Percentiles rank a stretch among this genome's conserved stretches.
Evolutionary conservation across 75 land plant genomes (phyloP).

Genomic region (Chamaecyparis obtusa): DNA sequence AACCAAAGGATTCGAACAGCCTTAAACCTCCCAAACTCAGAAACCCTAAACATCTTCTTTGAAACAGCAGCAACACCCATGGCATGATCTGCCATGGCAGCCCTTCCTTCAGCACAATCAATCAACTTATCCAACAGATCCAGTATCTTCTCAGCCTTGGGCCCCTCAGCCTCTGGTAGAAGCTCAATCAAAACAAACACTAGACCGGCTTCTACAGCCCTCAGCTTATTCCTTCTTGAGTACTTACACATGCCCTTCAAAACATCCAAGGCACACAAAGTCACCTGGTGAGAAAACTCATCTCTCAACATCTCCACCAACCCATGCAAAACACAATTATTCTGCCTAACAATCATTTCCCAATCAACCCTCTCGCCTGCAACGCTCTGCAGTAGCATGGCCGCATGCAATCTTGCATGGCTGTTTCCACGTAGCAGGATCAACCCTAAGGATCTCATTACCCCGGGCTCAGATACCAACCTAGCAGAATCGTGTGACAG

Average conservation of each 20-base stretch:
- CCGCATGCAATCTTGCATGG: slow-evolving; percentile 30
- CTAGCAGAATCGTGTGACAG: slow-evolving; percentile 13
- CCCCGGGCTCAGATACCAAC: slow-evolving; percentile 10
- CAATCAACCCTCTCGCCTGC: slow-evolving; percentile 3
- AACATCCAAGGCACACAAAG: slow-evolving; percentile 28
- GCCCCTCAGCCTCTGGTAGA: slow-evolving; percentile 37
- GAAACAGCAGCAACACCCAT: slow-evolving; percentile 29
- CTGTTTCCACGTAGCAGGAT: slow-evolving; percentile 31
- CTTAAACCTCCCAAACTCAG: slow-evolving; percentile 29
- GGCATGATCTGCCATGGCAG: slow-evolving; percentile 36
- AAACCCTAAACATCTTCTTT: slow-evolving; percentile 39
- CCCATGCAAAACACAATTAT: slow-evolving; percentile 28
- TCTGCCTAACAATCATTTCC: slow-evolving; percentile 16
- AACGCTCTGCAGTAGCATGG: slow-evolving; percentile 29
- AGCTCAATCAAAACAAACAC: slow-evolving; percentile 47
- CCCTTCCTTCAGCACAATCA: slow-evolving; percentile 41
- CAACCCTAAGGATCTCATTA: slow-evolving; percentile 11
- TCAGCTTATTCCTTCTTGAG: slow-evolving; percentile 27
- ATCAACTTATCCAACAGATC: slow-evolving; percentile 29
- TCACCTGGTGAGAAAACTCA: slow-evolving; percentile 21
- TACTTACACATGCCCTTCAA: slow-evolving; percentile 19
- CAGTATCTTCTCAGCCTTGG: slow-evolving; percentile 31
- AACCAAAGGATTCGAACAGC: slow-evolving; percentile 36
- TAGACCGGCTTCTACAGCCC: slow-evolving; percentile 61
- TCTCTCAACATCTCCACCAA: slow-evolving; percentile 42